A percentile compares a stretch with the other conserved stretches of the same genome.
phyloP scores from a whole-genome alignment of 371 early-diverging fungal genomes.

The Mucor circinelloides region DNA sequence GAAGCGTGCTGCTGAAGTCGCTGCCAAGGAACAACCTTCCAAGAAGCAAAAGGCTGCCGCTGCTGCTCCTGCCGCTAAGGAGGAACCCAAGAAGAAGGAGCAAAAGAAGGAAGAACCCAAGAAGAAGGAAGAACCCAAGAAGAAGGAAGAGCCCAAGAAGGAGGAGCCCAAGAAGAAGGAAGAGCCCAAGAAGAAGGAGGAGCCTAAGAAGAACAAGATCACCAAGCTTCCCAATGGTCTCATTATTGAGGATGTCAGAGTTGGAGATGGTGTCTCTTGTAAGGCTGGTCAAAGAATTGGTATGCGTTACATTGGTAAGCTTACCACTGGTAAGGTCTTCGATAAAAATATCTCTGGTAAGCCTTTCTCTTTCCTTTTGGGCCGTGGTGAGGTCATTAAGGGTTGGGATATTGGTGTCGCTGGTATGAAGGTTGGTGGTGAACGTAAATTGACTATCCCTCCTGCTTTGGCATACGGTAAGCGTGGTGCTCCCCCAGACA shows the following conservation, averaged over 20 bases:
- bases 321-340: slow-evolving; percentile 91
- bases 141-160: slow-evolving; percentile 36
- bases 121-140: slow-evolving; percentile 52
- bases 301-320: slow-evolving; percentile 92
- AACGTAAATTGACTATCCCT: slow-evolving; percentile 90
- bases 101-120: slow-evolving; percentile 33
- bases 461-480: slow-evolving; percentile 85
- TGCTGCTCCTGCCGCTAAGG: slow-evolving; percentile 38
- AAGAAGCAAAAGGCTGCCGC: slow-evolving; percentile 42
- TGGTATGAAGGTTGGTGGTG: slow-evolving; percentile 93
- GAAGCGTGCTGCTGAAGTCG: slow-evolving; percentile 38
- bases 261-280: slow-evolving; percentile 76
- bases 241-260: slow-evolving; percentile 78
- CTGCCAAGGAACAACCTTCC: slow-evolving; percentile 30
- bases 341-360: slow-evolving; percentile 90
- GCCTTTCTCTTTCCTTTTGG: slow-evolving; percentile 89
- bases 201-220: slow-evolving; percentile 35
- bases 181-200: slow-evolving; percentile 43
- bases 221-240: slow-evolving; percentile 73
- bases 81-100: slow-evolving; percentile 43
- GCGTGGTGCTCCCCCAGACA: slow-evolving; percentile 86
- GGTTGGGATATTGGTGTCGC: slow-evolving; percentile 92
- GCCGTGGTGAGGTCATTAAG: slow-evolving; percentile 92
- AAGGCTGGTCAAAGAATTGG: slow-evolving; percentile 82
- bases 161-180: slow-evolving; percentile 42